These are phyloP conservation scores for Boletus barrowsii DNA, from an alignment of 768 basidiomycete genomes.

Conservation along the genomic window DNA sequence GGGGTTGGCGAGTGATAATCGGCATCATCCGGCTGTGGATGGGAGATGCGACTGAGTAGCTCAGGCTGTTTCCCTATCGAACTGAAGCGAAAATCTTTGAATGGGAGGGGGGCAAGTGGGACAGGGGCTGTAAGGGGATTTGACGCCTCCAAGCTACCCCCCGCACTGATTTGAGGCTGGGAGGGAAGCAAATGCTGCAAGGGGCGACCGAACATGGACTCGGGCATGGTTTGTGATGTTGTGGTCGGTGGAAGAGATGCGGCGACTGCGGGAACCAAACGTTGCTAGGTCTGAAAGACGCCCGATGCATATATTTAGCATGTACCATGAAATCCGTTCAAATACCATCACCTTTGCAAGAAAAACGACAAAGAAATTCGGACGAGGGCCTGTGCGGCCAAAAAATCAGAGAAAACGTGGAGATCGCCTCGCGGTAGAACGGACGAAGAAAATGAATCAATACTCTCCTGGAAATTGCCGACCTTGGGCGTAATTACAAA, in stretches of 20 bases:
- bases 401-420: conserved; percentile 1
- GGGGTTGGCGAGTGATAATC: conserved; percentile 30
- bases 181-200: conserved; percentile 24
- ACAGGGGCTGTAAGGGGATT: conserved; percentile 13
- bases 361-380: background rate
- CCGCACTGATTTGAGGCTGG: background rate
- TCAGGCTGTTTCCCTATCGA: conserved; percentile 54
- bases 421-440: background rate
- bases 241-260: conserved; percentile 13
- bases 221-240: conserved; percentile 16
- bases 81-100: conserved; percentile 46
- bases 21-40: conserved; percentile 25
- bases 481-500: background rate
- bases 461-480: conserved; percentile 12
- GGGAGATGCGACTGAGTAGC: conserved; percentile 50
- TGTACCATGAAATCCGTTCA: background rate
- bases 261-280: conserved; percentile 4
- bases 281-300: conserved; percentile 6
- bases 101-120: conserved; percentile 13
- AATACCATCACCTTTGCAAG: conserved; percentile 14
- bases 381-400: background rate
- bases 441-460: background rate
- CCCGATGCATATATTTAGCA: conserved; percentile 18
- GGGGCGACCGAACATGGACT: conserved; percentile 31
- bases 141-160: background rate